Evolutionary conservation across 2,329 filamentous ascomycete genomes (phyloP).

Genomic region (Clonostachys rosea): DNA sequence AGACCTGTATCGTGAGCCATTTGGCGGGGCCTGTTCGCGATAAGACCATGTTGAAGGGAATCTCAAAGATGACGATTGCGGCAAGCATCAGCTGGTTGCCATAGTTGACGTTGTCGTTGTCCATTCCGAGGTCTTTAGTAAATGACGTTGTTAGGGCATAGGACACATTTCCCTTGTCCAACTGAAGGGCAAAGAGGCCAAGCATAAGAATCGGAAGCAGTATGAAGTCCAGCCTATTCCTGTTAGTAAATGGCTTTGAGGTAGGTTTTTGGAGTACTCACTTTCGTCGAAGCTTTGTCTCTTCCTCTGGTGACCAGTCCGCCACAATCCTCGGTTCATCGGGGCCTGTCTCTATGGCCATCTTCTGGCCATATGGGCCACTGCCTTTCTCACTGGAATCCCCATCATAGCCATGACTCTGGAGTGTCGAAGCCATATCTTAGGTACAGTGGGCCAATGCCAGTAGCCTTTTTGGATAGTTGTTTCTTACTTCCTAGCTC

Average conservation of each 20-base stretch:
- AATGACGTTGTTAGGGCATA: constrained; percentile 45
- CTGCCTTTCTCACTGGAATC: no score
- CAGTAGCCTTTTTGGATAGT: no score
- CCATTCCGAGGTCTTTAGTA: constrained; percentile 41
- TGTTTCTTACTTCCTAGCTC: no score
- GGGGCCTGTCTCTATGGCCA: no score
- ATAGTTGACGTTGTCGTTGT: constrained; percentile 46
- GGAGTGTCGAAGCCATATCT: no score
- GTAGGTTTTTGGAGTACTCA: background rate
- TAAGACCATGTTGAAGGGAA: constrained; percentile 27
- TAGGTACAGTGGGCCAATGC: no score
- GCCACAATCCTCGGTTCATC: no score
- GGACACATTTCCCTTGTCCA: constrained; percentile 27
- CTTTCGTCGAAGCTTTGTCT: background rate
- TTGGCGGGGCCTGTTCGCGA: constrained; percentile 29
- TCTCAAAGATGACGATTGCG: constrained; percentile 40
- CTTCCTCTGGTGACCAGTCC: no score
- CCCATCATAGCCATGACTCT: no score
- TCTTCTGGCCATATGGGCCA: no score
- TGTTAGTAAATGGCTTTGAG: background rate
- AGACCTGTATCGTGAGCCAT: constrained; percentile 48
- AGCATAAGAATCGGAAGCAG: constrained; percentile 10
- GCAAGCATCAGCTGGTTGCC: constrained; percentile 45
- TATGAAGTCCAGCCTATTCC: constrained; percentile 6
- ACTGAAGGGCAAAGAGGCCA: constrained; percentile 12